Conservation (phyloP, 169 alveolate genomes). For the Plasmodium falciparum region DNA sequence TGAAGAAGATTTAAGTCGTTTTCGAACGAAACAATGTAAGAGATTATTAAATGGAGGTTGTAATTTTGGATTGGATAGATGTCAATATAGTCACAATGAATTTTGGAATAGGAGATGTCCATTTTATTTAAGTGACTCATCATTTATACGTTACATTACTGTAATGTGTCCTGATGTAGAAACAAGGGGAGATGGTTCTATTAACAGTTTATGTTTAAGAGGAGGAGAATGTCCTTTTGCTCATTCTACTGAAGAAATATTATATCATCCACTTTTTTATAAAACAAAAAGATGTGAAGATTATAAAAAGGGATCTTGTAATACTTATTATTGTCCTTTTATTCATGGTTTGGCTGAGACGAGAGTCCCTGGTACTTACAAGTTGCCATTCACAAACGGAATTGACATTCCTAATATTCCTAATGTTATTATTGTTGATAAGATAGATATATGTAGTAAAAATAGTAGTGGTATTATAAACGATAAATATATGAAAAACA, state of each 20-base stretch:
- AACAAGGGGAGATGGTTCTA: constrained; percentile 85
- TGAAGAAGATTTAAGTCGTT: constrained; percentile 88
- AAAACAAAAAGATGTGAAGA: constrained; percentile 91
- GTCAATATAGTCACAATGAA: constrained; percentile 90
- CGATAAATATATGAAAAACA: constrained; percentile 14
- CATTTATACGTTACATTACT: constrained; percentile 89
- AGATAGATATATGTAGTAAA: constrained; percentile 70
- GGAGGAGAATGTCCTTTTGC: constrained; percentile 94
- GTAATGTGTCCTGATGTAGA: constrained; percentile 87
- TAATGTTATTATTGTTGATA: constrained; percentile 79
- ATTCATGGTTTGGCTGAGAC: constrained; percentile 90
- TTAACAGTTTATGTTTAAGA: constrained; percentile 87
- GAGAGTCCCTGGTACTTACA: constrained; percentile 81
- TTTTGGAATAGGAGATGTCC: constrained; percentile 91
- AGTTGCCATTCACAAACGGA: constrained; percentile 88
- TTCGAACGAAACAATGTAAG: constrained; percentile 90
- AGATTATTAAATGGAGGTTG: constrained; percentile 84
- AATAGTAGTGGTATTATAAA: constrained; percentile 9
- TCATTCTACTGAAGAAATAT: constrained; percentile 92
- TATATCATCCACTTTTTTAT: constrained; percentile 92
- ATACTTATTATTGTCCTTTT: constrained; percentile 90
- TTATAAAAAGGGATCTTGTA: constrained; percentile 88
- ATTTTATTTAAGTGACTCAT: constrained; percentile 83
- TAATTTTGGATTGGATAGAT: constrained; percentile 85
- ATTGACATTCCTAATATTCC: constrained; percentile 81